Conservation (phyloP, 148 eudicot species). For the Chenopodium album region DNA sequence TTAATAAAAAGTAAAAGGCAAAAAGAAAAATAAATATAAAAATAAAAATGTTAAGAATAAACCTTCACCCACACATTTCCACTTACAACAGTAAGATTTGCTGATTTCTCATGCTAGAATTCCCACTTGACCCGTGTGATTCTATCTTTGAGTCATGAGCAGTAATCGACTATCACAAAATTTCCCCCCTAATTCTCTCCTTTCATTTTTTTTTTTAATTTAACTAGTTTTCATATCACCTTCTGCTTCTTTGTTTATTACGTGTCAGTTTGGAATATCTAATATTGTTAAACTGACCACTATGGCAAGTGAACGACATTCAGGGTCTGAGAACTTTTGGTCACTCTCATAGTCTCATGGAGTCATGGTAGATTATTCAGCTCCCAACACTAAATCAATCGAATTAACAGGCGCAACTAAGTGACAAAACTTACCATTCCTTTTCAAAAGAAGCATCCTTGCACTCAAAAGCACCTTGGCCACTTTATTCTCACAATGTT, state of each 20-base stretch:
- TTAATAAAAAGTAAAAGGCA: no score
- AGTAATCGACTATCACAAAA: not conserved
- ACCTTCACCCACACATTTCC: not conserved
- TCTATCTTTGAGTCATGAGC: not conserved
- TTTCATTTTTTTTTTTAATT: no score
- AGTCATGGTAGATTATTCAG: constrained; percentile 14
- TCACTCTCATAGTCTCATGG: not conserved
- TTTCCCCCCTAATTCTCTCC: not conserved
- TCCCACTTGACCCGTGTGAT: not conserved
- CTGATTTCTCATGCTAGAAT: not conserved
- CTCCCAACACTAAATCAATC: constrained; percentile 11
- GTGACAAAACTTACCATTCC: constrained; percentile 44
- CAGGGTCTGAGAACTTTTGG: not conserved
- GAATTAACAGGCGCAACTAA: constrained; percentile 22
- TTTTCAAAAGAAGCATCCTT: constrained; percentile 41
- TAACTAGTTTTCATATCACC: not conserved
- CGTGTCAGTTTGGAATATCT: not conserved
- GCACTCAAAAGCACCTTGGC: constrained; percentile 38
- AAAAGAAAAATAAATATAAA: not conserved
- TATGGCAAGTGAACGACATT: not conserved
- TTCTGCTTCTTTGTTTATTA: not conserved
- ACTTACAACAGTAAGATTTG: not conserved
- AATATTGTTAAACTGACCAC: not conserved
- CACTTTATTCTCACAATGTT: constrained; percentile 45
- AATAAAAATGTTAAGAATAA: not conserved